A percentile compares a stretch with the other conserved stretches of the same genome.
Evolutionary conservation across 164 flowering plant genomes (phyloP).

Genomic region (Hamamelis virginiana): DNA sequence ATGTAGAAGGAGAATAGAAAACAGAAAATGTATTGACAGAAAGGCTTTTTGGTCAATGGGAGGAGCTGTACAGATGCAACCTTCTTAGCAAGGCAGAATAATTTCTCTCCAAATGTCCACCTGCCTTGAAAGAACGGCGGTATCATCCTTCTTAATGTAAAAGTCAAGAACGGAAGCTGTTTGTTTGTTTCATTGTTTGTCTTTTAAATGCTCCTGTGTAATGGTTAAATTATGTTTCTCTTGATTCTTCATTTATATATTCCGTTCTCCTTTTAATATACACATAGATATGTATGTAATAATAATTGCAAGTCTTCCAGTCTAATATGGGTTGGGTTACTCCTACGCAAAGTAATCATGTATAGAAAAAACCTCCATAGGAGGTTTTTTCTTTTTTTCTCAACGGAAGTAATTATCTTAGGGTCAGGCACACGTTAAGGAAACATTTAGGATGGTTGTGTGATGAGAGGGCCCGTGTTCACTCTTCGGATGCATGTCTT

Average conservation of each 20-base stretch:
- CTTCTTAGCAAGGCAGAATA: not conserved
- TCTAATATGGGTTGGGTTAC: no score
- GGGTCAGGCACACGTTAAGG: no score
- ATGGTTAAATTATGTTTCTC: not conserved
- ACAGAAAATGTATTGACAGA: not conserved
- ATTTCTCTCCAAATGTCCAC: not conserved
- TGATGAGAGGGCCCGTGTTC: no score
- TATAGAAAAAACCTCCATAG: no score
- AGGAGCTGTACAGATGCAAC: conserved; percentile 14
- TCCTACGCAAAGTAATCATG: no score
- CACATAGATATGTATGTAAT: no score
- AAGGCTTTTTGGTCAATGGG: not conserved
- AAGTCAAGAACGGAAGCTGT: not conserved
- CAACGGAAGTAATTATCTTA: no score
- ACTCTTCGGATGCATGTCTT: no score
- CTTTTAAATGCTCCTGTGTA: not conserved
- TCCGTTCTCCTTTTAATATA: no score
- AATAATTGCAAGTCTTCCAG: no score
- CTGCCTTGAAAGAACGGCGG: not conserved
- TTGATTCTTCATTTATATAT: not conserved
- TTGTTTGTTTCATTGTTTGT: not conserved
- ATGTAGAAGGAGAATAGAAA: not conserved
- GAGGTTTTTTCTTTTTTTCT: no score
- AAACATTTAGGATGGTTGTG: no score
- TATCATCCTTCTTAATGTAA: not conserved